Conservation (phyloP, 1,284 basidiomycete species). For the Ganoderma sp. region DNA sequence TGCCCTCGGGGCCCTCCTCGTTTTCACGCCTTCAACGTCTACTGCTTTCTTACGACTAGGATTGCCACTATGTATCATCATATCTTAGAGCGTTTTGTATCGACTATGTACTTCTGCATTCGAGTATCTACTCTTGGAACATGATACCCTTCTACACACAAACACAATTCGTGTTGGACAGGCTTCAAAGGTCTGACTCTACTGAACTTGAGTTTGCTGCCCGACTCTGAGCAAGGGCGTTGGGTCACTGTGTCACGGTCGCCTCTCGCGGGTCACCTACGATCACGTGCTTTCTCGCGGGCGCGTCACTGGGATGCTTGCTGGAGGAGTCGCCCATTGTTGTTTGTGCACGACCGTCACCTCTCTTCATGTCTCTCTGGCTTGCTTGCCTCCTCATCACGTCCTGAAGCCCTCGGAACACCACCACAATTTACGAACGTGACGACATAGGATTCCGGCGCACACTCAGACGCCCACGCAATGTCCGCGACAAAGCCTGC, state of each 20-base stretch:
- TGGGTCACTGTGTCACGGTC: too few relatives aligned
- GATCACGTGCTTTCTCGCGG: constrained; percentile 24
- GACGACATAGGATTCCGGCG: not conserved
- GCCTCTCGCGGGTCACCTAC: constrained; percentile 11
- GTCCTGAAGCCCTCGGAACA: not conserved
- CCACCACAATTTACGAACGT: not conserved
- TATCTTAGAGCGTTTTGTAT: too few relatives aligned
- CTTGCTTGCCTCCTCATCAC: not conserved
- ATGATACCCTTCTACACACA: too few relatives aligned
- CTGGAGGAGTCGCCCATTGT: constrained; percentile 14
- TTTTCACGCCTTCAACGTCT: not conserved
- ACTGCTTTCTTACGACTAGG: not conserved
- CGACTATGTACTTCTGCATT: too few relatives aligned
- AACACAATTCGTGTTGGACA: too few relatives aligned
- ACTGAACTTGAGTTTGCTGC: too few relatives aligned
- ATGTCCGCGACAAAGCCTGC: constrained; percentile 30
- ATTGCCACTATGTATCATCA: not conserved
- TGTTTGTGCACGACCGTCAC: constrained; percentile 4
- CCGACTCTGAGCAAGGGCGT: not conserved
- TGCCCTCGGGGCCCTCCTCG: not conserved
- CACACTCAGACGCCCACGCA: constrained; percentile 6
- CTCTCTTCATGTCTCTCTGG: constrained; percentile 16
- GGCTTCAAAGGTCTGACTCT: too few relatives aligned
- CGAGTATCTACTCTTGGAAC: not conserved
- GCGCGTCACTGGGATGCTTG: constrained; percentile 21